These are phyloP conservation scores for Pascua guehoae DNA, from an alignment of 1,284 basidiomycete species.

Conservation along the genomic window DNA sequence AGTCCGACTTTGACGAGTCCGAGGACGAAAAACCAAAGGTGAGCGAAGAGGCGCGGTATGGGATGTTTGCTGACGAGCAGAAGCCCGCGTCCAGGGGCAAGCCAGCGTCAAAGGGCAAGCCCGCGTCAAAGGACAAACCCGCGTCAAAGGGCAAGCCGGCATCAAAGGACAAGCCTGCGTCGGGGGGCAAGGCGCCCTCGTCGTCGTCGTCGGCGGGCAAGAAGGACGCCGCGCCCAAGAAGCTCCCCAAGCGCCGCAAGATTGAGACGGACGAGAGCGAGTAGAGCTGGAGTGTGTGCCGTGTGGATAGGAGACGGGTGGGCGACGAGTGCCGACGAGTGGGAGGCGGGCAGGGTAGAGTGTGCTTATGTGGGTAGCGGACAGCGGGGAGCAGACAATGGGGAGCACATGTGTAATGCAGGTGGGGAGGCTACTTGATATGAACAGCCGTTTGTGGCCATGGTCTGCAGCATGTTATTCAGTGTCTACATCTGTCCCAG, in stretches of 20 bases:
- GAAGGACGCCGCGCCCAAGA: slow-evolving; percentile 2
- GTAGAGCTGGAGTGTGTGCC: not conserved
- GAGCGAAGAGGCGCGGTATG: not conserved
- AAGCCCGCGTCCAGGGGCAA: slow-evolving; percentile 3
- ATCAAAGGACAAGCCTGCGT: slow-evolving; percentile 4
- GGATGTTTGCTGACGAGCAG: not conserved
- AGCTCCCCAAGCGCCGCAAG: slow-evolving; percentile 7
- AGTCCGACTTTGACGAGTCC: not conserved
- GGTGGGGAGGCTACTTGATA: not conserved
- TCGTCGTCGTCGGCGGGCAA: not conserved
- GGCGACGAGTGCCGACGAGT: too few relatives aligned
- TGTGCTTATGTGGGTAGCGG: too few relatives aligned
- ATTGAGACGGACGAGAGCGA: slow-evolving; percentile 5
- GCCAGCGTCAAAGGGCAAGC: not conserved
- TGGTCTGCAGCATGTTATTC: too few relatives aligned
- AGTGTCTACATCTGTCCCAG: too few relatives aligned
- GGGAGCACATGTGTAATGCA: not conserved
- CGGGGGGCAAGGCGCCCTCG: slow-evolving; percentile 8
- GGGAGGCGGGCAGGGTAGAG: too few relatives aligned
- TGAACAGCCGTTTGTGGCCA: not conserved
- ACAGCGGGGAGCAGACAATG: not conserved
- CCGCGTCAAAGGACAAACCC: slow-evolving; percentile 12
- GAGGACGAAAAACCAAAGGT: slow-evolving; percentile 1
- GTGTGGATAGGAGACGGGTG: too few relatives aligned
- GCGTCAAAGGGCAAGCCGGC: slow-evolving; percentile 7